Percentiles rank a stretch among this genome's conserved stretches.
Conservation (phyloP, 352 stramenopile species). For the Phytophthora ohioensis region DNA sequence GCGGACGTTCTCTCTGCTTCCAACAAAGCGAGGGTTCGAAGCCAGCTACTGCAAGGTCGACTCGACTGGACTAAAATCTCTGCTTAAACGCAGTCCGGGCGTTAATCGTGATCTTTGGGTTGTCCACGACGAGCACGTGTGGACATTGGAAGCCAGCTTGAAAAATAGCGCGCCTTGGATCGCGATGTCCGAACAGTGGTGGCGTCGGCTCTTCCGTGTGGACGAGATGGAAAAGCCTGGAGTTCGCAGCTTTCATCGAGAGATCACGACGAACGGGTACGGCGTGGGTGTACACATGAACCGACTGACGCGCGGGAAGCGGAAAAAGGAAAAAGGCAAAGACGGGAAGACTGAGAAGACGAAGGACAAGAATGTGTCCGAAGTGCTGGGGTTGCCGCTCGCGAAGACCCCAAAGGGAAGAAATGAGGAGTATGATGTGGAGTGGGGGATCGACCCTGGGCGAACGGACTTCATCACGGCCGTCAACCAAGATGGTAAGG, state of each 20-base stretch:
- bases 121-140: not conserved
- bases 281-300: constrained; percentile 13
- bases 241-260: constrained; percentile 2
- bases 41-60: constrained; percentile 9
- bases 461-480: not conserved
- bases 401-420: not conserved
- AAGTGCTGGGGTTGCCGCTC: constrained; percentile 1
- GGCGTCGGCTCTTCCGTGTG: constrained; percentile 13
- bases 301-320: not conserved
- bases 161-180: not conserved
- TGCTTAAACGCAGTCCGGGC: constrained; percentile 6
- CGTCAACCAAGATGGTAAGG: not conserved
- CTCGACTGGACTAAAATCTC: constrained; percentile 1
- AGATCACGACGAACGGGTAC: constrained; percentile 18
- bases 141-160: not conserved
- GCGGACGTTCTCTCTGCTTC: constrained; percentile 12
- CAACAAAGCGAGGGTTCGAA: constrained; percentile 9
- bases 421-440: not conserved
- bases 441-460: not conserved
- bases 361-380: not conserved
- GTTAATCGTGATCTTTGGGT: constrained; percentile 7
- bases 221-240: constrained; percentile 10
- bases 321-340: not conserved
- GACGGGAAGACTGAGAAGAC: not conserved
- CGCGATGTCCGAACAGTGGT: constrained; percentile 2